Percentiles rank a stretch among this genome's conserved stretches.
These are phyloP conservation scores for Anthoceros angustus DNA, from an alignment of 225 moss, liverwort and hornwort genomes.

Conservation along the genomic window DNA sequence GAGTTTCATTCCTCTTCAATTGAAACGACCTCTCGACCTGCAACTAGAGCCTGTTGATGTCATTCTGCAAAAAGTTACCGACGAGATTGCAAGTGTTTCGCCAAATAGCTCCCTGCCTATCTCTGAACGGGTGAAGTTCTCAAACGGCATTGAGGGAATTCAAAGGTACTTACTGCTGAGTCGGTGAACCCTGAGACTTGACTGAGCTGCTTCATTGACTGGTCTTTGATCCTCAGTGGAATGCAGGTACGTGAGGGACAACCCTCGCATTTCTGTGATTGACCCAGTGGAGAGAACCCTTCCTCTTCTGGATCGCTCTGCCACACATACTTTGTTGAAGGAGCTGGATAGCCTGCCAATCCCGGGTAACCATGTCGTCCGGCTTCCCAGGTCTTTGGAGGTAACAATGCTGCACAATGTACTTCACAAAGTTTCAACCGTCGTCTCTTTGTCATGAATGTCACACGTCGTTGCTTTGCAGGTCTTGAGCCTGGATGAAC, in stretches of 20 bases:
- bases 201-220: no score
- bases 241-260: constrained; percentile 42
- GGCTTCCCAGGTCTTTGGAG: constrained; percentile 65
- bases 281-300: constrained; percentile 61
- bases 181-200: no score
- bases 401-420: constrained; percentile 14
- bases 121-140: constrained; percentile 51
- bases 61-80: constrained; percentile 75
- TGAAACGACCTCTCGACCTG: constrained; percentile 34
- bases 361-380: constrained; percentile 34
- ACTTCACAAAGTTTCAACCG: neutral
- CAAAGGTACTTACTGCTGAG: constrained; percentile 30
- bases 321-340: constrained; percentile 55
- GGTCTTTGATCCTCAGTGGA: neutral
- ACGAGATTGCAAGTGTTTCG: constrained; percentile 46
- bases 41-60: constrained; percentile 55
- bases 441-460: neutral
- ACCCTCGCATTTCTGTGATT: constrained; percentile 54
- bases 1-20: constrained; percentile 51
- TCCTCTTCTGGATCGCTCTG: constrained; percentile 68
- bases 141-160: constrained; percentile 54
- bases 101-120: constrained; percentile 19
- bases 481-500: constrained; percentile 64
- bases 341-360: constrained; percentile 38
- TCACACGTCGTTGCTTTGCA: constrained; percentile 7